Conservation (phyloP, 1,139 yeast species). For the Diutina neorugosa region DNA sequence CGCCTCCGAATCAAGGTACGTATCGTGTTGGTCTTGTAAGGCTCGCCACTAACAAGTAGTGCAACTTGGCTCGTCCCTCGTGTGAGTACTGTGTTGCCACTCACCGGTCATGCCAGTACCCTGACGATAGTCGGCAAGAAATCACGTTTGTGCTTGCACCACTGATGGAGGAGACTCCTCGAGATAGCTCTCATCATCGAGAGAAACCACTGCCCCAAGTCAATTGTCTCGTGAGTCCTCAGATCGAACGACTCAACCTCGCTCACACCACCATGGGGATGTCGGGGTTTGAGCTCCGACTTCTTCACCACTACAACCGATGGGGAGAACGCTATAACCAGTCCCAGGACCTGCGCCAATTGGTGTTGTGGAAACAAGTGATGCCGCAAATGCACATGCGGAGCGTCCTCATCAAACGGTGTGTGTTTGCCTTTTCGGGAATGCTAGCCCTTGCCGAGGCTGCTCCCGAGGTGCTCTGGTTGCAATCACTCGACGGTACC, state of each 20-base stretch:
- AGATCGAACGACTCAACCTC: neutral
- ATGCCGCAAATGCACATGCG: neutral
- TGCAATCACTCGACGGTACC: neutral
- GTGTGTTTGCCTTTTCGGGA: neutral
- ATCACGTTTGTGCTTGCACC: neutral
- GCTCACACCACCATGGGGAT: neutral
- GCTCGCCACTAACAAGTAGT: neutral
- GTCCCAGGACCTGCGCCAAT: neutral
- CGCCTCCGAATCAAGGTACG: neutral
- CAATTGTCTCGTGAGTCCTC: neutral
- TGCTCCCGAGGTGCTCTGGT: neutral
- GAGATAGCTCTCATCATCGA: too few relatives aligned
- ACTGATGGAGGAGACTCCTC: neutral
- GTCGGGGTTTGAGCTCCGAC: neutral
- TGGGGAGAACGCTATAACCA: neutral
- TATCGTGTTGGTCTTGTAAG: too few relatives aligned
- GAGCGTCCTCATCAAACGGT: neutral
- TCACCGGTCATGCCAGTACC: neutral
- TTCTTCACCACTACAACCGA: neutral
- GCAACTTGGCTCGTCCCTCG: neutral
- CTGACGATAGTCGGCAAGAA: neutral
- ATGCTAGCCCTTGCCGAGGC: neutral
- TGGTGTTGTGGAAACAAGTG: neutral
- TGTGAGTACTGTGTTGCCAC: constrained; percentile 4
- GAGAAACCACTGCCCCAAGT: too few relatives aligned